Evolutionary conservation across 495 filamentous ascomycete species (phyloP).

Genomic region (Neurospora intermedia): DNA sequence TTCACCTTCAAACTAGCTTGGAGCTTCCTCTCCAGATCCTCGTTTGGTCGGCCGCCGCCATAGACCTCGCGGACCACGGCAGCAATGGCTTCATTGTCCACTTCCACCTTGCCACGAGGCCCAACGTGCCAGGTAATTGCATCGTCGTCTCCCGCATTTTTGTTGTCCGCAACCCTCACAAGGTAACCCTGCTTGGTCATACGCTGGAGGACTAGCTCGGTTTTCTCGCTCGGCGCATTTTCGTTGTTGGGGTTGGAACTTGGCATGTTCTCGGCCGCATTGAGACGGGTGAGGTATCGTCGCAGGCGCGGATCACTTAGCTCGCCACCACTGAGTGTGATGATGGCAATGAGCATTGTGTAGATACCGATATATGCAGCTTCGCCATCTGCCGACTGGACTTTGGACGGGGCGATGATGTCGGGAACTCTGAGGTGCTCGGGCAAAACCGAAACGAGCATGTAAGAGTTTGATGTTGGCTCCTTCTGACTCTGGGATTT

Average conservation of each 20-base stretch:
- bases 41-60: constrained; percentile 27
- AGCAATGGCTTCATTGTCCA: constrained; percentile 60
- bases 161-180: constrained; percentile 55
- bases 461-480: constrained; percentile 56
- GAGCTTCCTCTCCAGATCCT: constrained; percentile 43
- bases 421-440: constrained; percentile 46
- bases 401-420: constrained; percentile 58
- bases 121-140: constrained; percentile 67
- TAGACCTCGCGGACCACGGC: constrained; percentile 55
- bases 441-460: constrained; percentile 63
- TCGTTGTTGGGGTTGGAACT: constrained; percentile 35
- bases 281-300: constrained; percentile 63
- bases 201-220: constrained; percentile 60
- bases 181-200: constrained; percentile 80
- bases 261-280: constrained; percentile 58
- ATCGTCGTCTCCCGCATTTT: constrained; percentile 51
- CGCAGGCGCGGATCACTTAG: constrained; percentile 63
- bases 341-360: constrained; percentile 65
- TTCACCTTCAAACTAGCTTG: constrained; percentile 43
- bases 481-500: constrained; percentile 32
- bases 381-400: constrained; percentile 54
- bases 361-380: constrained; percentile 71
- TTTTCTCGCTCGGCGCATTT: constrained; percentile 54
- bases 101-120: constrained; percentile 76
- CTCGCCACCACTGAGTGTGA: constrained; percentile 55